Percentiles rank a stretch among this genome's conserved stretches.
These are phyloP conservation scores for Trichoderma asperelloides DNA, from an alignment of 495 filamentous ascomycete genomes.

Conservation along the genomic window DNA sequence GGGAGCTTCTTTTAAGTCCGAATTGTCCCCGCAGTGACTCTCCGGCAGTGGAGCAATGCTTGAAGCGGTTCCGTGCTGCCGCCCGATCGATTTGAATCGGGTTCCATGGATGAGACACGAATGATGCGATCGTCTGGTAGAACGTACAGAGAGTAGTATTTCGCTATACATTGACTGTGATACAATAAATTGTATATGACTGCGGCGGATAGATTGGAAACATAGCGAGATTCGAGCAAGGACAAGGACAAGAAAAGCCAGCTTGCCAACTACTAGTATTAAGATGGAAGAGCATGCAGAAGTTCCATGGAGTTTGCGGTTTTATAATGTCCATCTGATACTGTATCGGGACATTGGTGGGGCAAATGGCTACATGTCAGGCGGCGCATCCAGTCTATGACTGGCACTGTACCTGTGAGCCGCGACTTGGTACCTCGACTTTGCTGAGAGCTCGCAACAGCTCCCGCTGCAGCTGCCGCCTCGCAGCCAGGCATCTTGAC, in stretches of 20 bases:
- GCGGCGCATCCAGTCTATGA: neutral
- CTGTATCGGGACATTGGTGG: neutral
- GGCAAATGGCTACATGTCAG: neutral
- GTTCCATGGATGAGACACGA: neutral
- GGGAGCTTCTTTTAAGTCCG: neutral
- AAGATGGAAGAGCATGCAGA: too few relatives aligned
- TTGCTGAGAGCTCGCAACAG: neutral
- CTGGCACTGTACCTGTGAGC: neutral
- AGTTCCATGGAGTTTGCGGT: neutral
- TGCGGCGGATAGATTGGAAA: too few relatives aligned
- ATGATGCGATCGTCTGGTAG: neutral
- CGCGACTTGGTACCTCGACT: neutral
- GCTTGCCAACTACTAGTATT: too few relatives aligned
- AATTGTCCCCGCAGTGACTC: neutral
- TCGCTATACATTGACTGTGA: too few relatives aligned
- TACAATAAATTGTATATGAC: too few relatives aligned
- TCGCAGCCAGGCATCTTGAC: neutral
- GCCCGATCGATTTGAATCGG: neutral
- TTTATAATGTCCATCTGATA: neutral
- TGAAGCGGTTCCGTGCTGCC: neutral
- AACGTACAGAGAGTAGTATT: too few relatives aligned
- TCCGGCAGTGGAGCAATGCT: neutral
- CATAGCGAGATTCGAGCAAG: too few relatives aligned
- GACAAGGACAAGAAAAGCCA: too few relatives aligned
- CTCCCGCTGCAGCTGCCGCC: neutral